phyloP scores from a whole-genome alignment of 257 asterid genomes.

The Solanum chmielewskii region DNA sequence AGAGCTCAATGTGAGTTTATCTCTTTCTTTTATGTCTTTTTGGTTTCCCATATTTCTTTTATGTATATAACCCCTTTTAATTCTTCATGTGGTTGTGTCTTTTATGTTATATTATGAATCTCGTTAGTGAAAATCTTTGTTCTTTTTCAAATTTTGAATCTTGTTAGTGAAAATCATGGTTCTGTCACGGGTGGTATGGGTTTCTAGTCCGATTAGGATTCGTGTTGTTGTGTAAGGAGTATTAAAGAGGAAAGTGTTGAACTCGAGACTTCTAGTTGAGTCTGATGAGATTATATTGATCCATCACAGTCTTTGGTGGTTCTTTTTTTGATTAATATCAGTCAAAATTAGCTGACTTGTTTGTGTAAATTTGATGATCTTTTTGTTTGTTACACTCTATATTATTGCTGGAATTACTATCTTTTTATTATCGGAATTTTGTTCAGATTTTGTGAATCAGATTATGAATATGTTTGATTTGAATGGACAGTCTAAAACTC shows the following conservation, averaged over 20 bases:
- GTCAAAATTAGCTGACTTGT: neutral
- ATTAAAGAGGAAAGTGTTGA: neutral
- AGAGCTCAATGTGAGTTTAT: conserved; percentile 53
- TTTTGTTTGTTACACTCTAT: neutral
- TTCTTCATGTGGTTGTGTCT: neutral
- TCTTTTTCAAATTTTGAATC: neutral
- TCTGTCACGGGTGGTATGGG: neutral
- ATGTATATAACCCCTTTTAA: neutral
- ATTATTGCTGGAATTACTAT: neutral
- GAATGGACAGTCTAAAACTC: too few species aligned
- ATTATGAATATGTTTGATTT: neutral
- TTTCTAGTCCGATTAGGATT: neutral
- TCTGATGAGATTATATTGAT: neutral
- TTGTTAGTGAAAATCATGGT: neutral
- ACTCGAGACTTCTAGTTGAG: neutral
- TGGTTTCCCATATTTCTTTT: neutral
- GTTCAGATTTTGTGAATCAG: neutral
- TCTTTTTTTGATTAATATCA: neutral
- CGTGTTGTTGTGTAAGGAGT: neutral
- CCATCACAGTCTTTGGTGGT: neutral
- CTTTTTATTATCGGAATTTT: neutral
- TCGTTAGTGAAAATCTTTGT: neutral
- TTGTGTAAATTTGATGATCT: neutral
- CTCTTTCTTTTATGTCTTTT: neutral
- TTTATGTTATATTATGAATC: neutral